Evolutionary conservation across 2,329 filamentous ascomycete genomes (phyloP), one percentile per base, ranked within the genome.

Genomic region (Trichothecium sympodiale): DNA sequence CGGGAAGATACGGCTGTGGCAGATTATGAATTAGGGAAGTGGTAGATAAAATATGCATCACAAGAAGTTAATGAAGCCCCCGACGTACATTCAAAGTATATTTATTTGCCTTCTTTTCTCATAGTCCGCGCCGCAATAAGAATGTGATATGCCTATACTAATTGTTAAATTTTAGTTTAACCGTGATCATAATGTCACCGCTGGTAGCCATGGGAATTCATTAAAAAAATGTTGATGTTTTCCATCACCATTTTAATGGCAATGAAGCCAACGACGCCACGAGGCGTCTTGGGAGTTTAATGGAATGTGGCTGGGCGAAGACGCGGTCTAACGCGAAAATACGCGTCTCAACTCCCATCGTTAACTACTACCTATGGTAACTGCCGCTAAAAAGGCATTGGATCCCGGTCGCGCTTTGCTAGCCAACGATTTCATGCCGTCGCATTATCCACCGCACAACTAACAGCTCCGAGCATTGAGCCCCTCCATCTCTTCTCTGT

Each of bases 1-100:
- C 40, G 91, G 91, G 10, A 88, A 86, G 62, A 83, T 96, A 42
- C 73, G 84, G 43, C 57, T 95, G 54, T 98, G 89, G 87, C 87
- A 95, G 63, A 85, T 94, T 46, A 66, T 80, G 52, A 71, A 63
- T 44, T 85, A 71, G 58, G 20, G 20, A 7, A 14, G 17, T 8
- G n/a, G n/a, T n/a, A n/a, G n/a, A n/a, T n/a, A n/a, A n/a, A n/a
- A n/a, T 10, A 10, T 25, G 20, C 20, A 10, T 10, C 20, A 10
- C 10, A 10, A 10, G 20, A 25, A 25, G 20, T 25, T 25, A 25
- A 25, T 25, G 20, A 25, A 25, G 20, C 20, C 20, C 20, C 10
- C 10, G 20, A 10, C 20, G 10, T 6, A 25, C n/a, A n/a, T n/a
- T n/a, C n/a, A n/a, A n/a, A n/a, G n/a, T n/a, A n/a, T n/a, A n/a